phyloP scores from a whole-genome alignment of 2,329 filamentous ascomycete genomes.

The Aureobasidium lini region DNA sequence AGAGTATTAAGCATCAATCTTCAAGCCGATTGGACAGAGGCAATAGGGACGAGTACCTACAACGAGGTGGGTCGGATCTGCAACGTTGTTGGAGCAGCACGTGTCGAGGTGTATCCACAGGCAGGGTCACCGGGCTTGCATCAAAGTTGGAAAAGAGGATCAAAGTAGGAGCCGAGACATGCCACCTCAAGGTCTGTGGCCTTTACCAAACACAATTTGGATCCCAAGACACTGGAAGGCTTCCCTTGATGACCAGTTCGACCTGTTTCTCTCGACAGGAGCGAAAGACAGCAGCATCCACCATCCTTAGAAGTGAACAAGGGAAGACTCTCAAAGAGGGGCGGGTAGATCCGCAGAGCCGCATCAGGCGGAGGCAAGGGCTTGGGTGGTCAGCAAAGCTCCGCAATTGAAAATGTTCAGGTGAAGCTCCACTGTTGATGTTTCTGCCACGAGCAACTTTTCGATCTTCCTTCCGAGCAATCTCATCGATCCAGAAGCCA shows the following conservation, averaged over 20 bases:
- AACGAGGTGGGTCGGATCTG: background rate
- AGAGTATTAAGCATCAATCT: too few species aligned
- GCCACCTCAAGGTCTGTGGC: background rate
- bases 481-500: background rate
- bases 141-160: background rate
- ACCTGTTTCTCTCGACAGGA: too few species aligned
- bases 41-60: background rate
- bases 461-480: background rate
- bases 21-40: background rate
- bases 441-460: constrained; percentile 6
- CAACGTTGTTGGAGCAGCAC: background rate
- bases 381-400: background rate
- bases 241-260: too few species aligned
- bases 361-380: background rate
- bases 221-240: background rate
- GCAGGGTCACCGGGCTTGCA: background rate
- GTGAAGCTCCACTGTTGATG: background rate
- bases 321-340: background rate
- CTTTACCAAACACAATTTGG: too few species aligned
- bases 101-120: background rate
- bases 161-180: background rate
- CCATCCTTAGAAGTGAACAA: background rate
- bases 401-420: background rate
- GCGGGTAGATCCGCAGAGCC: constrained; percentile 1
- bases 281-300: too few species aligned